Evolutionary conservation across 176 grass and related monocot genomes (phyloP).

Genomic region (Aechmea fasciata): DNA sequence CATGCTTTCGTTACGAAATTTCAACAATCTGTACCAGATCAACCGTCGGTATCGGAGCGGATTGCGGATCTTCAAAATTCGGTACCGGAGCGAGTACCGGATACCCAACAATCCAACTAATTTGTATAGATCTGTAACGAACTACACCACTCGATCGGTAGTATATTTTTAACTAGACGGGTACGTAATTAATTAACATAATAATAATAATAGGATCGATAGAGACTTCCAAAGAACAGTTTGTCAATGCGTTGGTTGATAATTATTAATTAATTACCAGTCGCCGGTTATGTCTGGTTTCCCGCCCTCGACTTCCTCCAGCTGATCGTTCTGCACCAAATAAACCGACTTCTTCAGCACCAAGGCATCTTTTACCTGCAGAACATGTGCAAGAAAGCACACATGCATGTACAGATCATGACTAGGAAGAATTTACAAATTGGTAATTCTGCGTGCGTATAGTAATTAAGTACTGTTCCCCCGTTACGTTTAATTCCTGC

Average conservation of each 20-base stretch:
- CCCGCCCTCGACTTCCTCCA: not conserved
- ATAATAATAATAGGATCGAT: not conserved
- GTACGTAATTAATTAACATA: constrained; percentile 3
- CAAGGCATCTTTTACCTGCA: not conserved
- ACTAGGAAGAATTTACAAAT: no score
- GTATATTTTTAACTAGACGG: no score
- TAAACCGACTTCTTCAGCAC: not conserved
- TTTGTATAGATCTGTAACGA: no score
- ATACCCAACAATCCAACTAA: no score
- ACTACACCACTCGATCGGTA: no score
- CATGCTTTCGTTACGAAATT: no score
- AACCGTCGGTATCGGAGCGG: no score
- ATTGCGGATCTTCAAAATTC: no score
- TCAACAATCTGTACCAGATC: no score
- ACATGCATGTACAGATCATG: no score
- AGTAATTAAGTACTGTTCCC: not conserved
- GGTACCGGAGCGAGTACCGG: no score
- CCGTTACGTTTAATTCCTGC: not conserved
- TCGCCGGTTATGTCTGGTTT: constrained; percentile 28
- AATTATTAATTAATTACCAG: constrained; percentile 36
- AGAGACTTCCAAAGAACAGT: not conserved
- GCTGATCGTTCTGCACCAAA: not conserved
- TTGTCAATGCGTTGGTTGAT: no score
- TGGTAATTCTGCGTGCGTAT: not conserved
- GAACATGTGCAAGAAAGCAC: not conserved